These are phyloP conservation scores for Carex sylvatica DNA, from an alignment of 202 grass and related monocot genomes.

Conservation along the genomic window DNA sequence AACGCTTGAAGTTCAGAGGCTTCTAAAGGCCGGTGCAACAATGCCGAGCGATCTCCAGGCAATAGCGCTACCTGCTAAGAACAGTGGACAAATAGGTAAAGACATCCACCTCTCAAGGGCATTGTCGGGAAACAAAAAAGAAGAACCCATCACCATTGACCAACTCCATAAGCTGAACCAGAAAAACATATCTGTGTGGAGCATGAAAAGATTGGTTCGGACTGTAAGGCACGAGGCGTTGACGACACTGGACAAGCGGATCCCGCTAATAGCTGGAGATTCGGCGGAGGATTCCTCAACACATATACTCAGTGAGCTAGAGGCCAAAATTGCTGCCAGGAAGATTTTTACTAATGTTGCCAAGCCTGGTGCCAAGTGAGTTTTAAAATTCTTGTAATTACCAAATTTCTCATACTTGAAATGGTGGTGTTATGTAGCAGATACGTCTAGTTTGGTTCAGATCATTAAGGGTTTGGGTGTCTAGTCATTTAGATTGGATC, in stretches of 20 bases:
- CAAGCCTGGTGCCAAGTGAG: conserved; percentile 63
- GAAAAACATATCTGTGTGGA: conserved; percentile 84
- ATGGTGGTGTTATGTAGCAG: neutral
- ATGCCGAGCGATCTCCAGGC: conserved; percentile 52
- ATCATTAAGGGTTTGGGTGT: neutral
- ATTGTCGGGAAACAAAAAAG: conserved; percentile 11
- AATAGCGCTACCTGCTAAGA: conserved; percentile 36
- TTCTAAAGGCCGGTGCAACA: conserved; percentile 59
- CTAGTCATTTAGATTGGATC: neutral
- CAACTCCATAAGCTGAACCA: conserved; percentile 77
- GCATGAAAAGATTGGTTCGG: conserved; percentile 83
- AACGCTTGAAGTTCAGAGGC: conserved; percentile 65
- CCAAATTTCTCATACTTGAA: neutral
- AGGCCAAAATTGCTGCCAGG: conserved; percentile 75
- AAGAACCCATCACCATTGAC: conserved; percentile 57
- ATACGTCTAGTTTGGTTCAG: neutral
- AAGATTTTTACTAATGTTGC: conserved; percentile 85
- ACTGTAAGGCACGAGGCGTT: conserved; percentile 58
- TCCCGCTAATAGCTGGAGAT: conserved; percentile 40
- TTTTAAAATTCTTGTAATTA: conserved; percentile 10
- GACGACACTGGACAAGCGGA: conserved; percentile 67
- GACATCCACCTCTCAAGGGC: conserved; percentile 32
- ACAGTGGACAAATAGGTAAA: conserved; percentile 32
- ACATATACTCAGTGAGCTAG: conserved; percentile 69
- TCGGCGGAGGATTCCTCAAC: conserved; percentile 39